Base-by-base conservation (phyloP, 192 early-diverging fungal species). In the Lunasporangiospora selenospora region DNA sequence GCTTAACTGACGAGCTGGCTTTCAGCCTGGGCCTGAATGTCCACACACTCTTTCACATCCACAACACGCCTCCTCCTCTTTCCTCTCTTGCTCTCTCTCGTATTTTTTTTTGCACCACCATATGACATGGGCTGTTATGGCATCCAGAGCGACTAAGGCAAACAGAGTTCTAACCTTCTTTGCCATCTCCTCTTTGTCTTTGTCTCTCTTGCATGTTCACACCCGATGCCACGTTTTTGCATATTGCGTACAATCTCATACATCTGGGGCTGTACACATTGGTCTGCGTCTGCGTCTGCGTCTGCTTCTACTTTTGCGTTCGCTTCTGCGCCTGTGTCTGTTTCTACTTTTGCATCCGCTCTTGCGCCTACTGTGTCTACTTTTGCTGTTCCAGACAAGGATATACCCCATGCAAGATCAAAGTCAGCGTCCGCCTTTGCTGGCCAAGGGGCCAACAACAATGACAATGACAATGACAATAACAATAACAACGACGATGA, bases 91-190 rank as follows among this genome's bases (percentile, higher is more conserved):
- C 40, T 32, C 54, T n/a, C 52, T 53, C 24, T 26, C 37, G 23
- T 26, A 29, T 42, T 32, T 51, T 27, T 19, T 40, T 40, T 43
- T 43, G 15, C 30, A n/a, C 11, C 31, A 33, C n/a, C n/a, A n/a
- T n/a, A n/a, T n/a, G n/a, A n/a, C n/a, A n/a, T n/a, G n/a, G n/a
- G n/a, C n/a, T n/a, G n/a, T n/a, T n/a, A n/a, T n/a, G n/a, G n/a
- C n/a, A n/a, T n/a, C n/a, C n/a, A n/a, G n/a, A n/a, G n/a, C n/a
- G n/a, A n/a, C n/a, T 51, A 27, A 51, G n/a, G 30, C 49, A 33
- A 33, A 48, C 42, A 9, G 59, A 41, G 38, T 52, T 31, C 48
- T 49, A 54, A 47, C 53, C 54, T 66, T 51, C 21, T 59, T 60
- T 53, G 53, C 39, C 24, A 46, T 13, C 24, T 48, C 23, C 48